These are phyloP conservation scores for Gynochthodes officinalis DNA, from an alignment of 257 asterid species.

Conservation along the genomic window DNA sequence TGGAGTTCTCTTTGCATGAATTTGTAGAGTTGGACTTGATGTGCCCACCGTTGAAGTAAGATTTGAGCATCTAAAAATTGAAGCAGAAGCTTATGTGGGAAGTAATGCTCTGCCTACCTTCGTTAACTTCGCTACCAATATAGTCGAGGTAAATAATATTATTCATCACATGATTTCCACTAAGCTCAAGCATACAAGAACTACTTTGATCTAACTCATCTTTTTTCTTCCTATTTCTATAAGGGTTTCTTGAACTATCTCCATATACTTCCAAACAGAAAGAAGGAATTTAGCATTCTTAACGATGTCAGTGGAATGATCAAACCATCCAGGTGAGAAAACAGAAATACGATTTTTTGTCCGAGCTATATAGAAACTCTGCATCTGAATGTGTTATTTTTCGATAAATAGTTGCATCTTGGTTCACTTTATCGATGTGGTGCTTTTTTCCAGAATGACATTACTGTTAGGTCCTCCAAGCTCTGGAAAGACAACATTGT, in stretches of 20 bases:
- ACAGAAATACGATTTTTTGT: background rate
- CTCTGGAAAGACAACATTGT: conserved; percentile 68
- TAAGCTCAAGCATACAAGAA: background rate
- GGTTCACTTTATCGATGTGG: background rate
- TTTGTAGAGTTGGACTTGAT: conserved; percentile 61
- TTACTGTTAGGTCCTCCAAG: conserved; percentile 72
- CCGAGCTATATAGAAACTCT: background rate
- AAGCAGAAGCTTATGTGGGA: conserved; percentile 52
- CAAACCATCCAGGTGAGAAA: conserved; percentile 48
- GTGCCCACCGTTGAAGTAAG: conserved; percentile 70
- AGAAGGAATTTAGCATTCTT: conserved; percentile 46
- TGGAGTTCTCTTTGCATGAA: background rate
- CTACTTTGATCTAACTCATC: background rate
- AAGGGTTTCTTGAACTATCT: conserved; percentile 28
- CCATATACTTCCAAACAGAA: conserved; percentile 43
- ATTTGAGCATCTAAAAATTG: conserved; percentile 54
- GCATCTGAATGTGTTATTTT: background rate
- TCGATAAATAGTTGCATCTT: conserved; percentile 7
- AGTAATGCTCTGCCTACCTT: conserved; percentile 55
- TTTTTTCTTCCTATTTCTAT: background rate
- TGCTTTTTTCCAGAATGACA: conserved; percentile 41
- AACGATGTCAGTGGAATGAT: conserved; percentile 57
- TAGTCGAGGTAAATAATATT: conserved; percentile 42
- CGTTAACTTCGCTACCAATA: conserved; percentile 43
- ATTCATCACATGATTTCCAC: background rate